Conservation (phyloP, 108 stramenopile species). For the Cyclotella distinguenda region DNA sequence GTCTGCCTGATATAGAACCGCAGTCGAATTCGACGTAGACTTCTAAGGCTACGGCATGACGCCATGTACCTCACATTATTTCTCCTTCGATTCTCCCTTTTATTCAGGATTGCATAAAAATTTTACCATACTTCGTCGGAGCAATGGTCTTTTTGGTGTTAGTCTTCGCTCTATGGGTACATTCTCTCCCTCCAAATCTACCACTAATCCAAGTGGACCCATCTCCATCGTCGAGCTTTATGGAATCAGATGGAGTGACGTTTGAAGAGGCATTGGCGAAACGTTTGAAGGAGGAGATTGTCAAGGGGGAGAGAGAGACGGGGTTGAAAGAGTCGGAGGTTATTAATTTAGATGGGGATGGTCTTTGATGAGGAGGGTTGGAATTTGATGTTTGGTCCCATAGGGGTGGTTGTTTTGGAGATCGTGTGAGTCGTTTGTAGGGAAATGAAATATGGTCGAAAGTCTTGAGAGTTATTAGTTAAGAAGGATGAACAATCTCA, state of each 20-base stretch:
- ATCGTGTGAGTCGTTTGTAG: neutral
- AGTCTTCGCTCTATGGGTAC: conserved; percentile 20
- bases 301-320: neutral
- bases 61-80: too few species aligned
- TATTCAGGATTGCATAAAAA: conserved; percentile 21
- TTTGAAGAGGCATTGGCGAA: conserved; percentile 8
- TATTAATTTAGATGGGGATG: conserved; percentile 31
- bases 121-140: conserved; percentile 19
- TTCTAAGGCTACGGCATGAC: too few species aligned
- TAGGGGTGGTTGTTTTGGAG: neutral
- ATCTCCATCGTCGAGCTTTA: neutral
- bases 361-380: neutral
- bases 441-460: too few species aligned
- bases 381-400: neutral
- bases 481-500: too few species aligned
- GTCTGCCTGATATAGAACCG: neutral
- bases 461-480: too few species aligned
- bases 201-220: neutral
- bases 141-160: conserved; percentile 8
- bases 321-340: conserved; percentile 5
- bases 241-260: neutral
- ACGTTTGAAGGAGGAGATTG: neutral
- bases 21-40: neutral
- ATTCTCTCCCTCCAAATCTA: conserved; percentile 21
- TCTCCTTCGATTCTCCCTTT: neutral